Evolutionary conservation across 352 stramenopile genomes (phyloP).

Genomic region (Globisporangium takayamanum): DNA sequence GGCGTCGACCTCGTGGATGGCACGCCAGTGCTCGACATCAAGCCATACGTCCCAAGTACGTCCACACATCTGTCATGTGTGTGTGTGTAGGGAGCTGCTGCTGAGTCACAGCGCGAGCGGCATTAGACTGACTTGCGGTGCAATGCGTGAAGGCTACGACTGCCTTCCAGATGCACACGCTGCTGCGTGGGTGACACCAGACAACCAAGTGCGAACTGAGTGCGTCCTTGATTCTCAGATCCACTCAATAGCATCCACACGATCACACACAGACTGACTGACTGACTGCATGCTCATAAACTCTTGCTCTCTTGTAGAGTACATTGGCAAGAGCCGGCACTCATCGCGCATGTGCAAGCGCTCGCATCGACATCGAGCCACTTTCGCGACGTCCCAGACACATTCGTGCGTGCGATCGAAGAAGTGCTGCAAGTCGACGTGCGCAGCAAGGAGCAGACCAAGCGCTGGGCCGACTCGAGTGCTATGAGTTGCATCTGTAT

Average conservation of each 20-base stretch:
- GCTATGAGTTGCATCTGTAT: conserved; percentile 42
- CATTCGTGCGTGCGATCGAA: conserved; percentile 44
- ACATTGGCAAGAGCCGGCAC: conserved; percentile 29
- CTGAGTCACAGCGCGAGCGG: not conserved
- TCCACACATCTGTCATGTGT: not conserved
- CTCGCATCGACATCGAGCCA: conserved; percentile 37
- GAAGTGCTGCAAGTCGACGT: conserved; percentile 68
- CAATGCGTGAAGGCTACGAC: conserved; percentile 29
- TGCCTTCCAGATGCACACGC: conserved; percentile 35
- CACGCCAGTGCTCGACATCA: conserved; percentile 97
- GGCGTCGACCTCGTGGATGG: conserved; percentile 93
- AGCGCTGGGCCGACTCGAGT: conserved; percentile 28
- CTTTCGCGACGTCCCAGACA: conserved; percentile 24
- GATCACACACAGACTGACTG: not conserved
- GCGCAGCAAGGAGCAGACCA: conserved; percentile 70
- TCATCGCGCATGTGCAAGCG: conserved; percentile 20
- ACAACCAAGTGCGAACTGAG: conserved; percentile 26
- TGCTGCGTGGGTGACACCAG: conserved; percentile 36
- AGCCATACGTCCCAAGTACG: conserved; percentile 93
- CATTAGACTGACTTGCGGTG: not conserved
- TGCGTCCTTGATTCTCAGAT: conserved; percentile 16
- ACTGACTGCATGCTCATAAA: not conserved
- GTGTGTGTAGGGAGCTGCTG: not conserved
- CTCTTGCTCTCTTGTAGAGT: conserved; percentile 18
- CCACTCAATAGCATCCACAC: not conserved